Evolutionary conservation across 306 rosid genomes (phyloP), one percentile per base, ranked within the genome.

Genomic region (Macrotyloma uniflorum): DNA sequence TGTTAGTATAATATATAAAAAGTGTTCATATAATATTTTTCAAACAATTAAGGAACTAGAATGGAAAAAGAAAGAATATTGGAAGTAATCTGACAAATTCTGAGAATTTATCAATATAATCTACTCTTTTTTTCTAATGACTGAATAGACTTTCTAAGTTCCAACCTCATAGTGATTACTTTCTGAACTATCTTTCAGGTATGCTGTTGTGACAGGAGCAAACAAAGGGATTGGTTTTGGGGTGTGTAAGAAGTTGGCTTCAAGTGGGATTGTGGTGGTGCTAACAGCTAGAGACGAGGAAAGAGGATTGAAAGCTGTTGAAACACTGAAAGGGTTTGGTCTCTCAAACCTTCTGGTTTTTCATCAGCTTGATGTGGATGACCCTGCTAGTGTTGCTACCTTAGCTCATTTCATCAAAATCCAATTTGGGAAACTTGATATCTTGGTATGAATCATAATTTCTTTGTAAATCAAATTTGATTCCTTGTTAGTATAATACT

Each of bases 171-270:
- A 46, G 43, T 78, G 20, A 40, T 68, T 3, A 57, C 35, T 59
- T 70, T 45, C 0, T 79, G 65, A 49, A 61, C 67, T n/a, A 22
- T 79, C 0, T 35, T 35, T 70, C 53, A 80, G 84, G 84, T 84
- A 80, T 76, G 87, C 84, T 38, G 87, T 80, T n/a, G 87, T 84
- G 49, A 80, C 84, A 13, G 84, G 87, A 49, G 78, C 87, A 80
- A 79, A 84, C 20, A 84, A 84, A 49, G 87, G 87, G 8, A 45
- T 84, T 32, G 84, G 87, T 8, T 84, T 70, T 50, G 87, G 83
- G n/a, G 65, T 64, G 65, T 77, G 83, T 26, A 80, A 77, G 76
- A 78, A 84, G 33, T 53, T 84, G 45, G 87, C 79, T 70, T 70
- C 66, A 4, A 54, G 36, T 23, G 87, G 82, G 36, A 14, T 80